Conservation (phyloP, 306 rosid genomes). For the Amphicarpaea edgeworthii region DNA sequence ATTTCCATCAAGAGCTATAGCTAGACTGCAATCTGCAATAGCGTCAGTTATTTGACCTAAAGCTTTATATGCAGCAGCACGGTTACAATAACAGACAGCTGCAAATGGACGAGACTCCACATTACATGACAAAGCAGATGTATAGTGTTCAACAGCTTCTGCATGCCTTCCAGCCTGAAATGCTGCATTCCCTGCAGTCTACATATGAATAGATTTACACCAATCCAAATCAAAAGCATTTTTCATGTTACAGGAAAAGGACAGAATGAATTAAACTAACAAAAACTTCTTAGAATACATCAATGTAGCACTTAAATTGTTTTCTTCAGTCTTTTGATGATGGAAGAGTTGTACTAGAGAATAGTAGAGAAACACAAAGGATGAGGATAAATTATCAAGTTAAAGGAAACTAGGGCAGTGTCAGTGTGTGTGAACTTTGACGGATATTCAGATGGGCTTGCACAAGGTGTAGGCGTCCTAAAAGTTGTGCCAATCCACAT, state of each 20-base stretch:
- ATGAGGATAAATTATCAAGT: constrained; percentile 21
- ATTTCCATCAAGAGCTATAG: constrained; percentile 94
- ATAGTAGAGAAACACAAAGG: neutral
- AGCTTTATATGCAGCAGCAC: constrained; percentile 96
- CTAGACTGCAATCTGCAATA: constrained; percentile 91
- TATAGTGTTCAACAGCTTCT: constrained; percentile 88
- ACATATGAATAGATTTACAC: constrained; percentile 45
- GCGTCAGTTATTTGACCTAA: constrained; percentile 91
- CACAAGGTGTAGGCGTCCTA: constrained; percentile 5
- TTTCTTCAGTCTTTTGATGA: constrained; percentile 11
- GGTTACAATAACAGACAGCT: constrained; percentile 95
- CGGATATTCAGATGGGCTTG: neutral
- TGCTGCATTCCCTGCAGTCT: constrained; percentile 98
- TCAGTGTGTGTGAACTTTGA: neutral
- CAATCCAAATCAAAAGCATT: constrained; percentile 30
- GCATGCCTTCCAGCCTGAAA: constrained; percentile 83
- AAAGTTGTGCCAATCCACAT: constrained; percentile 4
- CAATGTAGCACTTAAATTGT: constrained; percentile 21
- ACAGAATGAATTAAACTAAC: neutral
- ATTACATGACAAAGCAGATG: constrained; percentile 82
- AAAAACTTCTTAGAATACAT: neutral
- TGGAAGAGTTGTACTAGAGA: constrained; percentile 20
- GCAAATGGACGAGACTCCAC: constrained; percentile 88
- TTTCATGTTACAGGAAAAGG: constrained; percentile 33
- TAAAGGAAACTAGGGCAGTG: constrained; percentile 20